phyloP scores from a whole-genome alignment of 768 basidiomycete genomes.

The Phylloporus sp. region DNA sequence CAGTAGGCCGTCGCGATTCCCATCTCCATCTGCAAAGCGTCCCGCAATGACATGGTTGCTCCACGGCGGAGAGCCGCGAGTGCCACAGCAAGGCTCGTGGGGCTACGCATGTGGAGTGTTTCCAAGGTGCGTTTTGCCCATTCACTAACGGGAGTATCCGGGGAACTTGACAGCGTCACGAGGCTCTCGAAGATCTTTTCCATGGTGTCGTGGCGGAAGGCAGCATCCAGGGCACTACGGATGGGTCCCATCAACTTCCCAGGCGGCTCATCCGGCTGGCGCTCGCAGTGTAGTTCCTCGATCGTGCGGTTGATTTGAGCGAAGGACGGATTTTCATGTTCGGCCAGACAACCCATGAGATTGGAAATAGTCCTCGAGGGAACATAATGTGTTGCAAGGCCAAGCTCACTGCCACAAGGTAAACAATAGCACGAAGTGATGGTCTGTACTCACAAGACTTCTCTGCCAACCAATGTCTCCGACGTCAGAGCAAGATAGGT shows the following conservation, averaged over 20 bases:
- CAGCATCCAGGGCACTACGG: constrained; percentile 74
- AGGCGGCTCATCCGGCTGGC: constrained; percentile 49
- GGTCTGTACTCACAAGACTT: constrained; percentile 66
- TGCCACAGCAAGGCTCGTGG: constrained; percentile 90
- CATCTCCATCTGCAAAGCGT: constrained; percentile 79
- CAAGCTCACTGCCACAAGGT: constrained; percentile 61
- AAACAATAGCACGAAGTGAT: constrained; percentile 6
- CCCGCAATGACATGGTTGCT: constrained; percentile 52
- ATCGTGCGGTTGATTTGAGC: constrained; percentile 64
- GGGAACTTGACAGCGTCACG: constrained; percentile 32
- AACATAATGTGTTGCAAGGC: constrained; percentile 92
- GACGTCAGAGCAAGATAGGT: constrained; percentile 92
- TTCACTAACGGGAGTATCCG: constrained; percentile 43
- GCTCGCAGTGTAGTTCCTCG: constrained; percentile 56
- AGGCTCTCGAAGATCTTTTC: constrained; percentile 65
- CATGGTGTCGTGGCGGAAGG: constrained; percentile 69
- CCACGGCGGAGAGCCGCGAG: constrained; percentile 73
- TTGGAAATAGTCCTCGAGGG: constrained; percentile 69
- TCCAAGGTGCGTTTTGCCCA: constrained; percentile 76
- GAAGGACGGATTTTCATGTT: constrained; percentile 32
- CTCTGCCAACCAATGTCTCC: constrained; percentile 65
- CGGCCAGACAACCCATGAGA: constrained; percentile 63
- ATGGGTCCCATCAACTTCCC: constrained; percentile 52
- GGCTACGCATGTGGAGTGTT: constrained; percentile 66
- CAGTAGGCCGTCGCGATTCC: constrained; percentile 86